These are phyloP conservation scores for Penicillium riverlandense DNA, from an alignment of 495 filamentous ascomycete species.

Conservation along the genomic window DNA sequence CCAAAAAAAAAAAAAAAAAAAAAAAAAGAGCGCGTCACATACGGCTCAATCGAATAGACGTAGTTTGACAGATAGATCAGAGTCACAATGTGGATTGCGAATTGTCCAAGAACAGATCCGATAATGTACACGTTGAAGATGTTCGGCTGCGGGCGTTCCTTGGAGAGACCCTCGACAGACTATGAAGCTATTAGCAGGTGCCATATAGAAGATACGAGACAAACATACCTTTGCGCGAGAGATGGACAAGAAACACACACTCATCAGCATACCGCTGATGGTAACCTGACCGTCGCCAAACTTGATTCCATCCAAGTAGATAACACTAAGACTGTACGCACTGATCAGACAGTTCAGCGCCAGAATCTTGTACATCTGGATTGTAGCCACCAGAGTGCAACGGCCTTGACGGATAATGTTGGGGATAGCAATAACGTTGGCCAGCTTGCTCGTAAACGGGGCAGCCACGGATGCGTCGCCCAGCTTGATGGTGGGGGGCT, in stretches of 20 bases:
- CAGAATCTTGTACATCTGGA: constrained; percentile 99
- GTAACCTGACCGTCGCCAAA: constrained; percentile 98
- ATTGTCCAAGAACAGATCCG: constrained; percentile 93
- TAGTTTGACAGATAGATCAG: constrained; percentile 90
- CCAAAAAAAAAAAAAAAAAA: not conserved
- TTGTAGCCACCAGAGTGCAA: constrained; percentile 94
- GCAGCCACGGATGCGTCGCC: constrained; percentile 96
- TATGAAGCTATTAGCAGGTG: constrained; percentile 25
- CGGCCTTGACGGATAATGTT: constrained; percentile 98
- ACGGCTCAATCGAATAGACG: constrained; percentile 78
- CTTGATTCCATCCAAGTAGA: constrained; percentile 98
- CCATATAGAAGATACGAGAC: not conserved
- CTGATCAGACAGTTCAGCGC: constrained; percentile 97
- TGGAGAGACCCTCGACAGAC: constrained; percentile 89
- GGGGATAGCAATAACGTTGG: constrained; percentile 93
- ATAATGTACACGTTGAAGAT: constrained; percentile 99
- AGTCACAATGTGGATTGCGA: constrained; percentile 90
- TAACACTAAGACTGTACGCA: constrained; percentile 91
- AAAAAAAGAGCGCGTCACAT: constrained; percentile 28
- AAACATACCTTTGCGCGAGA: constrained; percentile 73
- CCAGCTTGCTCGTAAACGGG: constrained; percentile 95
- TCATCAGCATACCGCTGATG: constrained; percentile 99
- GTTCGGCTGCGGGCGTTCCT: constrained; percentile 95
- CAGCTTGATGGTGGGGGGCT: constrained; percentile 93
- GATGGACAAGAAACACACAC: constrained; percentile 96